Conservation (phyloP, 2,329 filamentous ascomycete genomes). For the Trichoderma asperellum region DNA sequence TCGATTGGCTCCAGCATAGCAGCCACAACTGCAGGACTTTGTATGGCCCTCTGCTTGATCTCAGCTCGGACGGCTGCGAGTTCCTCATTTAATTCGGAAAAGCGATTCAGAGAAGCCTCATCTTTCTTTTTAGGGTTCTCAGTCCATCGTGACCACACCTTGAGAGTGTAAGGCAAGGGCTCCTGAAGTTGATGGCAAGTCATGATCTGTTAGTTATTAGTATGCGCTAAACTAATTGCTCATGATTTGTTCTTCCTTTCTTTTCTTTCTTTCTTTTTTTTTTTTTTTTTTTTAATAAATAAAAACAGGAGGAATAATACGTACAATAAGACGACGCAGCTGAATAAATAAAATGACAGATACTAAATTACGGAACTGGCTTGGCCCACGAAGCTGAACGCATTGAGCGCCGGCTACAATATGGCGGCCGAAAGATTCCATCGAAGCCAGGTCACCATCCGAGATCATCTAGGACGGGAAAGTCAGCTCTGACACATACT, state of each 20-base stretch:
- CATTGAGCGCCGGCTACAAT: conserved; percentile 33
- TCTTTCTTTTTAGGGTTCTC: conserved; percentile 21
- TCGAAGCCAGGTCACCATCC: conserved; percentile 29
- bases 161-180: conserved; percentile 31
- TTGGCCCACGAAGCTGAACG: conserved; percentile 33
- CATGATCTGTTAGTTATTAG: conserved; percentile 23
- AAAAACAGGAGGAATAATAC: no score
- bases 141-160: conserved; percentile 33
- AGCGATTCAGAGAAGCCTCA: neutral
- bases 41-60: neutral
- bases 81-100: neutral
- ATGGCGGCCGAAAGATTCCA: conserved; percentile 33
- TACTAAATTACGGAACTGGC: conserved; percentile 30
- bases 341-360: conserved; percentile 32
- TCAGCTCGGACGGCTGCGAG: neutral
- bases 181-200: conserved; percentile 35
- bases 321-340: conserved; percentile 33
- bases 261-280: no score
- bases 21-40: neutral
- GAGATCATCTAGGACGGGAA: conserved; percentile 30
- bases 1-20: neutral
- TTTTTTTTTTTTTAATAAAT: no score
- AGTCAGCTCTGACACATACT: neutral
- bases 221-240: neutral
- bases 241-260: no score